These are phyloP conservation scores for Pichia cephalocereana DNA, from an alignment of 805 yeast genomes.

Conservation along the genomic window DNA sequence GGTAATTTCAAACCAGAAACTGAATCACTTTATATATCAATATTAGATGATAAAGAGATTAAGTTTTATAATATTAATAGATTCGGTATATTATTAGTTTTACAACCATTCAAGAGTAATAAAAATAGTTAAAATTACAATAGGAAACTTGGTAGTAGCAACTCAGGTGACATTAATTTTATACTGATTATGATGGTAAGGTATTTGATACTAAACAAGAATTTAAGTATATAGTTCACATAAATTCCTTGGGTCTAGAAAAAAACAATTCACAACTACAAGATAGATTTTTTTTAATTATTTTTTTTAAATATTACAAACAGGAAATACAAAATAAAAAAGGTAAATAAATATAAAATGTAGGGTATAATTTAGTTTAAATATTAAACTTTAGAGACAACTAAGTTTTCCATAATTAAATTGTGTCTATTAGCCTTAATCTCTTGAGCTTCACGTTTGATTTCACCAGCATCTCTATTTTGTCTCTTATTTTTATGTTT, in stretches of 20 bases:
- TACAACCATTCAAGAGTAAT: not conserved
- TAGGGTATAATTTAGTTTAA: too few species aligned
- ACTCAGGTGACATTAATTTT: conserved; percentile 31
- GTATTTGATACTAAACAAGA: conserved; percentile 59
- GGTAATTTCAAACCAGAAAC: conserved; percentile 16
- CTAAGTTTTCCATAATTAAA: too few species aligned
- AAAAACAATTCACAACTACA: not conserved
- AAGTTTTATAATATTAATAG: not conserved
- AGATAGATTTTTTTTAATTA: too few species aligned
- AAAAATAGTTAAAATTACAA: too few species aligned
- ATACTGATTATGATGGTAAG: conserved; percentile 58
- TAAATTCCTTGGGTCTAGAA: conserved; percentile 59
- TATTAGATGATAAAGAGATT: not conserved
- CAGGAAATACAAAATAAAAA: too few species aligned
- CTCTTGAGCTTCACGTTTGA: too few species aligned
- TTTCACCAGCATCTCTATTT: not conserved
- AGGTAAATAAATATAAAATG: too few species aligned
- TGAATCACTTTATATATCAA: conserved; percentile 13
- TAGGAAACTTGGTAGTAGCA: too few species aligned
- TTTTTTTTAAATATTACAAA: too few species aligned
- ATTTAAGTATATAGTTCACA: conserved; percentile 67
- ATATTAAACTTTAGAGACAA: too few species aligned
- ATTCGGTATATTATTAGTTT: conserved; percentile 3
- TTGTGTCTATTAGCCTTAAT: too few species aligned
- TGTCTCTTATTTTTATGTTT: not conserved